Percentiles rank a stretch among this genome's conserved stretches.
Evolutionary conservation across 805 yeast species (phyloP).

Genomic region (Myxozyma monticola): DNA sequence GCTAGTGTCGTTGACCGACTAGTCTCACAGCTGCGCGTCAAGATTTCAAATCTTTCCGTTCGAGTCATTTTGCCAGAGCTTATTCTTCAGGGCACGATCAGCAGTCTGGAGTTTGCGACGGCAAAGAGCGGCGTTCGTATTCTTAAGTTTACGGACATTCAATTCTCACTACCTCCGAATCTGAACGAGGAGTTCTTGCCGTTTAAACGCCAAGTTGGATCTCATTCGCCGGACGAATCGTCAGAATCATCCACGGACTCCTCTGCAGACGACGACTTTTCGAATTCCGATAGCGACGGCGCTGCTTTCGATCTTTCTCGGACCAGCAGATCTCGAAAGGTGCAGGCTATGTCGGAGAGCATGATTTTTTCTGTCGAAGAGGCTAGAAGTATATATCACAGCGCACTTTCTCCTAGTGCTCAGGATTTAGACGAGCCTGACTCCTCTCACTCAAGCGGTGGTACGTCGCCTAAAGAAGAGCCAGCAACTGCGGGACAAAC

Average conservation of each 20-base stretch:
- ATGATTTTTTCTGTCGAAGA: slow-evolving; percentile 67
- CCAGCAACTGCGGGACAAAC: too few relatives aligned
- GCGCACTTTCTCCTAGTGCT: slow-evolving; percentile 60
- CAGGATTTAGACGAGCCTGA: too few relatives aligned
- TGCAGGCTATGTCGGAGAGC: slow-evolving; percentile 42
- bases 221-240: slow-evolving; percentile 7
- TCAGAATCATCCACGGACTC: slow-evolving; percentile 23
- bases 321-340: slow-evolving; percentile 23
- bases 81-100: slow-evolving; percentile 21
- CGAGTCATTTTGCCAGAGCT: slow-evolving; percentile 8
- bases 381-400: slow-evolving; percentile 74
- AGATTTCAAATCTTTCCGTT: slow-evolving; percentile 24
- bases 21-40: slow-evolving; percentile 37
- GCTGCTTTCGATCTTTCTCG: slow-evolving; percentile 19
- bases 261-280: slow-evolving; percentile 31
- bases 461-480: too few relatives aligned
- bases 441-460: too few relatives aligned
- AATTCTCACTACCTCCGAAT: slow-evolving; percentile 13
- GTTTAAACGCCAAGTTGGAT: not conserved
- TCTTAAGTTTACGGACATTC: slow-evolving; percentile 30
- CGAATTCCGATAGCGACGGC: slow-evolving; percentile 39
- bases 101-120: slow-evolving; percentile 1
- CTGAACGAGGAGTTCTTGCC: slow-evolving; percentile 8
- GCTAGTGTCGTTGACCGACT: slow-evolving; percentile 43
- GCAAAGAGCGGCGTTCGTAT: slow-evolving; percentile 16